These are phyloP conservation scores for Onygenales sp. DNA, from an alignment of 2,329 filamentous ascomycete species.

Conservation along the genomic window DNA sequence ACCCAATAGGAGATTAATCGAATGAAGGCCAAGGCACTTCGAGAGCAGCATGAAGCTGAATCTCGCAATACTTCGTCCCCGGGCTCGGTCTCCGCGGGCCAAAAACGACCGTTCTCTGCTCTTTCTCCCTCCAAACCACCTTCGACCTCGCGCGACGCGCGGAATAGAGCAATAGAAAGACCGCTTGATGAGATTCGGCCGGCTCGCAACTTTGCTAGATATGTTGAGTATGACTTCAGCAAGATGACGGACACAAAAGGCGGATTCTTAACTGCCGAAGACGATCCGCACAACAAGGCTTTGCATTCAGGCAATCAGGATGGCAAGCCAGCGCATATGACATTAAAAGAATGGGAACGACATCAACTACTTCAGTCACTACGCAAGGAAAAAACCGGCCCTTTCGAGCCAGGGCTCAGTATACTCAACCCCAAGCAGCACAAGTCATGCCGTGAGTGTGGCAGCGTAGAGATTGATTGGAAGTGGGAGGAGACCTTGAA, in stretches of 20 bases:
- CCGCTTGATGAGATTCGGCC: conserved; percentile 53
- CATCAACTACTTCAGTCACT: conserved; percentile 65
- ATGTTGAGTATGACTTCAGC: conserved; percentile 95
- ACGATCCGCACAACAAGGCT: conserved; percentile 82
- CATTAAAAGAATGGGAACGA: conserved; percentile 81
- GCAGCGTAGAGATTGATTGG: conserved; percentile 79
- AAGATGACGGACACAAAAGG: conserved; percentile 98
- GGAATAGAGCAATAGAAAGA: conserved; percentile 28
- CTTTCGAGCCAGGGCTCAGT: conserved; percentile 83
- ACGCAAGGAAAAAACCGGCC: conserved; percentile 63
- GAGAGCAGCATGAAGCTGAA: conserved; percentile 61
- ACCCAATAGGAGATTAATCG: conserved; percentile 69
- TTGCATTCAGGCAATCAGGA: conserved; percentile 49
- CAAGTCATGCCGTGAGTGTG: conserved; percentile 77
- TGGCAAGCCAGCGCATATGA: conserved; percentile 78
- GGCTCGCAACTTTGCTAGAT: conserved; percentile 82
- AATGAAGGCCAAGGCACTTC: conserved; percentile 77
- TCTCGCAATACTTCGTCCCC: conserved; percentile 29
- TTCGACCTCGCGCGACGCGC: conserved; percentile 60
- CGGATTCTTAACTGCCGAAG: conserved; percentile 80
- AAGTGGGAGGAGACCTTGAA: conserved; percentile 83
- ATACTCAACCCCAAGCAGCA: conserved; percentile 55
- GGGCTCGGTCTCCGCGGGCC: conserved; percentile 47
- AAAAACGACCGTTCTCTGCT: conserved; percentile 62
- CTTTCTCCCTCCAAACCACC: conserved; percentile 44